Conservation (phyloP, 208 protist genomes). For the Acanthamoeba polyphaga region DNA sequence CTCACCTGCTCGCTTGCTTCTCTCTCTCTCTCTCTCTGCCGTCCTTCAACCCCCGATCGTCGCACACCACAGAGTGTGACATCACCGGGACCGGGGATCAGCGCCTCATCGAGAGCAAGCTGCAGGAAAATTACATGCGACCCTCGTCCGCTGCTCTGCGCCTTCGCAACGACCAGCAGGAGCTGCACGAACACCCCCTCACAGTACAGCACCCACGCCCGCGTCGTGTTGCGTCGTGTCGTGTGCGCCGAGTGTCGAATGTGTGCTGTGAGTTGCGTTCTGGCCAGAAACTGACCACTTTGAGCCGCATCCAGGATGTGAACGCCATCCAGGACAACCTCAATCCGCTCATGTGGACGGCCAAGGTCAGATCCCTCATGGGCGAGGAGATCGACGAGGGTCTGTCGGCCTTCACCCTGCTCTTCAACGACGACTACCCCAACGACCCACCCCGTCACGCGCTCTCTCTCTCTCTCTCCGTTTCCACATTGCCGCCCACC, state of each 20-base stretch:
- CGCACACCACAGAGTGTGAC: not conserved
- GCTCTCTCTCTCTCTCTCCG: not conserved
- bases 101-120: not conserved
- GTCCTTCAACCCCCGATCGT: too few relatives aligned
- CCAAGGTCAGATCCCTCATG: not conserved
- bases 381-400: not conserved
- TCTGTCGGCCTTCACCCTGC: not conserved
- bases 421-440: slow-evolving; percentile 16
- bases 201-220: not conserved
- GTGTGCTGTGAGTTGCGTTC: too few relatives aligned
- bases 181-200: not conserved
- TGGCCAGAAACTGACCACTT: not conserved
- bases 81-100: not conserved
- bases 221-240: too few relatives aligned
- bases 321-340: slow-evolving; percentile 25
- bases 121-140: not conserved
- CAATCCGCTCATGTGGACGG: slow-evolving; percentile 10
- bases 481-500: not conserved
- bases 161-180: not conserved
- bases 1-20: too few relatives aligned
- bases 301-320: not conserved
- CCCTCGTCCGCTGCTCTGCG: not conserved
- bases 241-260: too few relatives aligned
- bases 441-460: not conserved
- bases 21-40: too few relatives aligned